Evolutionary conservation across 2,329 filamentous ascomycete species (phyloP).

Genomic region (Paracamarosporium sp.): DNA sequence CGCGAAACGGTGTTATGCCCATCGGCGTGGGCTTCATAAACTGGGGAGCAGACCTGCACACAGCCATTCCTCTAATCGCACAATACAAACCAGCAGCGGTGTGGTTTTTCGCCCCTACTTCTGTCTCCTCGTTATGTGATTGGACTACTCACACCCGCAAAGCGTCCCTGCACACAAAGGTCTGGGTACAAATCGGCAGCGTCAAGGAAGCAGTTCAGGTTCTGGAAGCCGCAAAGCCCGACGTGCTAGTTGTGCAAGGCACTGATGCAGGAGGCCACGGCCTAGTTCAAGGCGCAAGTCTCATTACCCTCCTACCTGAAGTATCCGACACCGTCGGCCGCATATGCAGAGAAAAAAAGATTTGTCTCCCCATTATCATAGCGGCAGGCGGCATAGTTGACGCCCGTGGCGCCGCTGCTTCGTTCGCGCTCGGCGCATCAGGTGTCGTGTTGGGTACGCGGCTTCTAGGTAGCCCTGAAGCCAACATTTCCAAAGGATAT

Average conservation of each 20-base stretch:
- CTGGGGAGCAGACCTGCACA: conserved; percentile 54
- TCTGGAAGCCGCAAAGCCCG: conserved; percentile 54
- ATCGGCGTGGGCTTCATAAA: conserved; percentile 70
- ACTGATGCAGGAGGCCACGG: conserved; percentile 71
- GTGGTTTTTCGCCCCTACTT: conserved; percentile 67
- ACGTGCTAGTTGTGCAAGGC: conserved; percentile 69
- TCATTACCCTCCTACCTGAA: conserved; percentile 66
- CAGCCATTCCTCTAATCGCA: conserved; percentile 58
- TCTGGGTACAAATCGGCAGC: conserved; percentile 69
- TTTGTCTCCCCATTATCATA: conserved; percentile 49
- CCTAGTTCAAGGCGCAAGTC: conserved; percentile 59
- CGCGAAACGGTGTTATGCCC: conserved; percentile 47
- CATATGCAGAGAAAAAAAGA: conserved; percentile 13
- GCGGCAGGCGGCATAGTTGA: conserved; percentile 68
- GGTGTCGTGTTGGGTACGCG: conserved; percentile 69
- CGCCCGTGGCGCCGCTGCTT: conserved; percentile 62
- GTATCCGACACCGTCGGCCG: conserved; percentile 55
- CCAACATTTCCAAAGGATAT: conserved; percentile 56
- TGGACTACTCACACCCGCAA: conserved; percentile 41
- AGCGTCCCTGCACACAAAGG: conserved; percentile 49
- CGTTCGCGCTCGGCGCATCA: conserved; percentile 58
- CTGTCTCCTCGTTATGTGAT: conserved; percentile 38
- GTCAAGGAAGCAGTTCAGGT: conserved; percentile 62
- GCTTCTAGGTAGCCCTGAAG: conserved; percentile 63
- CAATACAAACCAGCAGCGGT: conserved; percentile 64